Percentiles rank a stretch among this genome's conserved stretches.
Evolutionary conservation across 257 asterid genomes (phyloP).

Genomic region (Solanum piurae): DNA sequence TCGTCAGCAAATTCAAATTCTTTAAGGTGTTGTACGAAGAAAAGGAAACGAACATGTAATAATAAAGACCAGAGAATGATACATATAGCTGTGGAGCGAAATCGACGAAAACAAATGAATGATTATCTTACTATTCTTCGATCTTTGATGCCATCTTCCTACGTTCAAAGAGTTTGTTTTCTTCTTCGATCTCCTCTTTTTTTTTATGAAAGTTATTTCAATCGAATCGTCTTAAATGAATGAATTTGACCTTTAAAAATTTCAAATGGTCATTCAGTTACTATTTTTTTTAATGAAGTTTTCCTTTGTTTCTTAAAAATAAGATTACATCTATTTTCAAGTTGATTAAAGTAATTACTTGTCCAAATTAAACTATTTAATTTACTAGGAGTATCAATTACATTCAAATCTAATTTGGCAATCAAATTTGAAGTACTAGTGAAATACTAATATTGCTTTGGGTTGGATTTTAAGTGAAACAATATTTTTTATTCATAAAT

Average conservation of each 20-base stretch:
- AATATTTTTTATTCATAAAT: too few species aligned
- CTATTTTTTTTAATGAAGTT: background rate
- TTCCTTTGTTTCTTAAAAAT: background rate
- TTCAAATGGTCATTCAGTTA: background rate
- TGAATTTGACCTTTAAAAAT: too few species aligned
- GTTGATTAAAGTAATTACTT: background rate
- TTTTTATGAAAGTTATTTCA: too few species aligned
- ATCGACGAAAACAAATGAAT: background rate
- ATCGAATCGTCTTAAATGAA: too few species aligned
- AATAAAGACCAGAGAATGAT: background rate
- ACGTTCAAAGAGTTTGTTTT: slow-evolving; percentile 25
- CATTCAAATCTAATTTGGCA: background rate
- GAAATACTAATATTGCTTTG: background rate
- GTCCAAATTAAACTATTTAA: too few species aligned
- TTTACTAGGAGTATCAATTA: background rate
- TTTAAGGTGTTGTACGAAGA: background rate
- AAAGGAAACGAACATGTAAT: background rate
- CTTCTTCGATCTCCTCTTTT: background rate
- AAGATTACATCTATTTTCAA: background rate
- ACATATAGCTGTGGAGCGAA: background rate
- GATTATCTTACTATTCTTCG: slow-evolving; percentile 26
- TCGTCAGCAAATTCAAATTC: background rate
- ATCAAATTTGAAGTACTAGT: background rate
- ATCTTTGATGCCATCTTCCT: slow-evolving; percentile 28
- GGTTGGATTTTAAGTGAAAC: background rate